Evolutionary conservation across 2,329 filamentous ascomycete species (phyloP), one percentile per base, ranked within the genome.

Genomic region (Westerdykella sp.): DNA sequence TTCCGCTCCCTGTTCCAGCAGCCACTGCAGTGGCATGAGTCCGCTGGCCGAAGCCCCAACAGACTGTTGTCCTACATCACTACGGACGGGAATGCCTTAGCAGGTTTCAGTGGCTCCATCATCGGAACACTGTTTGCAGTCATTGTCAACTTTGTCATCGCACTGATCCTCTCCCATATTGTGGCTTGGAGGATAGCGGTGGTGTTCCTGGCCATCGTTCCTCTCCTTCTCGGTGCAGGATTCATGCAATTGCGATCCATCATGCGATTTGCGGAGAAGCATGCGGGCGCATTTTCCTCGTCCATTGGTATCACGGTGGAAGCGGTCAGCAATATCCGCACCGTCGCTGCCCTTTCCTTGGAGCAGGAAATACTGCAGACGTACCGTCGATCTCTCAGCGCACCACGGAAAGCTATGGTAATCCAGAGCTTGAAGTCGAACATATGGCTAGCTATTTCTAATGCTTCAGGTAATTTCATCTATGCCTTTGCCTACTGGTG

Each of bases 401-500:
- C 62, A 0, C 76, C 75, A 0, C 68, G 70, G 25, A 72, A 70
- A 46, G 73, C 75, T 38, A 76, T 72, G 44, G 61, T 73, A 1
- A 58, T 63, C n/a, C 72, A 73, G 14, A 75, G 72, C 16, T 50
- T 75, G 22, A 69, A 73, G 37, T 74, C 75, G 32, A 83, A 80
- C 57, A 59, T 81, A 12, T 81, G 77, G 71, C 73, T 82, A 6
- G 78, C 81, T 2, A 69, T 82, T 30, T 73, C 79, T 13, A 78
- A 80, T 57, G 77, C 74, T 49, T 69, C 77, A 9, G 77, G 80
- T 15, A 84, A 83, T 55, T 73, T 85, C 40, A 78, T 87, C 21
- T 86, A 88, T 56, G 82, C 84, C 0, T 76, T 90, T 42, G 82
- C 84, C 0, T 89, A 87, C 65, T 90, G 84, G 83, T 90, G 85